Conservation (phyloP, 169 alveolate species). For the Condylostoma magnum region DNA sequence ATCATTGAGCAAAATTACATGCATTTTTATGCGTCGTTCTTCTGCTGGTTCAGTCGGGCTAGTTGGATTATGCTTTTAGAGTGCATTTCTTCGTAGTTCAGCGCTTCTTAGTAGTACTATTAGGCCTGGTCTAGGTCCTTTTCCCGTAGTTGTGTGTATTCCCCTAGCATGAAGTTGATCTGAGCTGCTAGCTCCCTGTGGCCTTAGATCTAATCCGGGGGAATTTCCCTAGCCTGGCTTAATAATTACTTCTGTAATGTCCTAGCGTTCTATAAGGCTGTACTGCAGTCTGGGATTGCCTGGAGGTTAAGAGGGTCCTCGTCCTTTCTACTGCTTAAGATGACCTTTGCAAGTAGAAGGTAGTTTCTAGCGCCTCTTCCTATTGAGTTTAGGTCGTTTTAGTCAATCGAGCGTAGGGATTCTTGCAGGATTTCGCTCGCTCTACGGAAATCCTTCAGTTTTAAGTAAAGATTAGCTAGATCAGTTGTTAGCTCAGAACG, state of each 20-base stretch:
- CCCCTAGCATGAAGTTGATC: slow-evolving; percentile 66
- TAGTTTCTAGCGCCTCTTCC: slow-evolving; percentile 43
- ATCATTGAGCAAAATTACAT: slow-evolving; percentile 45
- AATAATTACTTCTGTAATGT: slow-evolving; percentile 58
- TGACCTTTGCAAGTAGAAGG: slow-evolving; percentile 60
- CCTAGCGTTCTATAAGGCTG: slow-evolving; percentile 59
- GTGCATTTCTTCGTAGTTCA: slow-evolving; percentile 54
- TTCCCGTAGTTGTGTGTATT: slow-evolving; percentile 63
- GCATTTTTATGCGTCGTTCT: slow-evolving; percentile 53
- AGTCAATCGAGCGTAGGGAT: slow-evolving; percentile 23
- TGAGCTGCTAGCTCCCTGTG: slow-evolving; percentile 58
- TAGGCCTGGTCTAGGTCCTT: slow-evolving; percentile 54
- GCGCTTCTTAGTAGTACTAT: slow-evolving; percentile 52
- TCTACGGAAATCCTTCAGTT: slow-evolving; percentile 66
- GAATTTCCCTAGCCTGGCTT: slow-evolving; percentile 57
- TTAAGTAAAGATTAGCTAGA: slow-evolving; percentile 66
- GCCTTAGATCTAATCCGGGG: slow-evolving; percentile 40
- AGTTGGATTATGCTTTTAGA: slow-evolving; percentile 41
- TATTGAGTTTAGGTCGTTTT: slow-evolving; percentile 37
- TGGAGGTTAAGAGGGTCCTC: slow-evolving; percentile 46
- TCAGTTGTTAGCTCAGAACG: slow-evolving; percentile 68
- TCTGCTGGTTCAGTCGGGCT: slow-evolving; percentile 46
- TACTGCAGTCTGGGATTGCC: slow-evolving; percentile 48
- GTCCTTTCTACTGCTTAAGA: slow-evolving; percentile 50
- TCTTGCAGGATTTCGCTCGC: slow-evolving; percentile 54